Evolutionary conservation across 148 eudicot species (phyloP).

Genomic region (Spergularia marina): DNA sequence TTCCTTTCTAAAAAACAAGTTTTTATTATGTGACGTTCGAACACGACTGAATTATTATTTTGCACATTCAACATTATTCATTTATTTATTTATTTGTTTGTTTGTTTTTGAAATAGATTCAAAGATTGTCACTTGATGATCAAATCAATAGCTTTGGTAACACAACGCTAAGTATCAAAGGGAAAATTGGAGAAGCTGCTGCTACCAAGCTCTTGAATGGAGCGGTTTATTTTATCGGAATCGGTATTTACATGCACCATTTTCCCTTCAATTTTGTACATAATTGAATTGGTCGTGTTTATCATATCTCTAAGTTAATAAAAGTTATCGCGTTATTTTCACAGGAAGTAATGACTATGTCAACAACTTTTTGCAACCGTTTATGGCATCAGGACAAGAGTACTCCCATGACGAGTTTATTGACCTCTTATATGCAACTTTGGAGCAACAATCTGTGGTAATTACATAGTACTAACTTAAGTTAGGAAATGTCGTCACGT

Average conservation of each 20-base stretch:
- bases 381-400: slow-evolving; percentile 64
- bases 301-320: too few species aligned
- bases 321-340: neutral
- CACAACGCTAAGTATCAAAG: slow-evolving; percentile 57
- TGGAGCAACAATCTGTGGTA: slow-evolving; percentile 69
- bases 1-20: too few species aligned
- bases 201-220: slow-evolving; percentile 53
- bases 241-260: slow-evolving; percentile 33
- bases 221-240: slow-evolving; percentile 77
- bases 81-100: too few species aligned
- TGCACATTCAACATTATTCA: too few species aligned
- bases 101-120: slow-evolving; percentile 37
- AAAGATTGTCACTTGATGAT: slow-evolving; percentile 76
- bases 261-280: too few species aligned
- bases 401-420: slow-evolving; percentile 73
- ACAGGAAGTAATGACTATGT: slow-evolving; percentile 95
- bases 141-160: slow-evolving; percentile 63
- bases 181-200: slow-evolving; percentile 59
- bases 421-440: slow-evolving; percentile 47
- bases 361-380: slow-evolving; percentile 85
- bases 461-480: neutral
- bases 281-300: too few species aligned
- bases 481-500: too few species aligned
- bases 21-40: neutral
- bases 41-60: too few species aligned